Evolutionary conservation across 805 yeast genomes (phyloP).

Genomic region (Zygotorulaspora chibaensis): DNA sequence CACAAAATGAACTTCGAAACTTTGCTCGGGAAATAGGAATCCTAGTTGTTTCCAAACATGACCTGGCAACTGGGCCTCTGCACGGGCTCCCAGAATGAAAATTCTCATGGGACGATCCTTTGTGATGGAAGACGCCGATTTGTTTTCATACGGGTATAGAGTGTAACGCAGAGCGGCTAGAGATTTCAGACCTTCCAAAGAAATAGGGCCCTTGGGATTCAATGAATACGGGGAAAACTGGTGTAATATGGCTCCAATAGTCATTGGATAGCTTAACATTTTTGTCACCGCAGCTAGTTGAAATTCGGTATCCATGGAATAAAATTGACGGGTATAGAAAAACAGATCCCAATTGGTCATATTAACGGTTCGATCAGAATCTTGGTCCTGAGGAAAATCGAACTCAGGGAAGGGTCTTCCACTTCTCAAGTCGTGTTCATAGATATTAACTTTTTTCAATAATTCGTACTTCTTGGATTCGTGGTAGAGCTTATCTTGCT

Average conservation of each 20-base stretch:
- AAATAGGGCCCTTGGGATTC: constrained; percentile 80
- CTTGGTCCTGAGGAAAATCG: constrained; percentile 81
- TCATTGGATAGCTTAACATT: constrained; percentile 87
- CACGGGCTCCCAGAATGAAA: constrained; percentile 85
- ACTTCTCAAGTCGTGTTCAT: constrained; percentile 90
- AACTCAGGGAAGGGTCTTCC: constrained; percentile 95
- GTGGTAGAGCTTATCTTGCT: constrained; percentile 70
- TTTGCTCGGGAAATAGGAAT: constrained; percentile 74
- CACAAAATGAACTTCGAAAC: constrained; percentile 82
- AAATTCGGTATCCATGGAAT: constrained; percentile 95
- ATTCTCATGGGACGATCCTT: constrained; percentile 87
- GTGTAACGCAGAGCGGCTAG: constrained; percentile 90
- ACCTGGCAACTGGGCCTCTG: constrained; percentile 89
- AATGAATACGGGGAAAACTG: constrained; percentile 79
- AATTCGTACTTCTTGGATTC: constrained; percentile 58
- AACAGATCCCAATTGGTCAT: constrained; percentile 87
- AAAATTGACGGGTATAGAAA: constrained; percentile 86
- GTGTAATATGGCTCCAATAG: constrained; percentile 80
- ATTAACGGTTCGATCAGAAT: constrained; percentile 68
- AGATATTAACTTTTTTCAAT: constrained; percentile 81
- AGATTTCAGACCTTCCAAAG: constrained; percentile 89
- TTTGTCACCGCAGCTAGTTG: constrained; percentile 94
- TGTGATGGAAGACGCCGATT: constrained; percentile 43
- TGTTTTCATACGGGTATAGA: constrained; percentile 56
- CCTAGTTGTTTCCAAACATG: constrained; percentile 94